Percentiles rank a stretch among this genome's conserved stretches.
These are phyloP conservation scores for Podila verticillata DNA, from an alignment of 192 early-diverging fungal genomes.

Conservation along the genomic window DNA sequence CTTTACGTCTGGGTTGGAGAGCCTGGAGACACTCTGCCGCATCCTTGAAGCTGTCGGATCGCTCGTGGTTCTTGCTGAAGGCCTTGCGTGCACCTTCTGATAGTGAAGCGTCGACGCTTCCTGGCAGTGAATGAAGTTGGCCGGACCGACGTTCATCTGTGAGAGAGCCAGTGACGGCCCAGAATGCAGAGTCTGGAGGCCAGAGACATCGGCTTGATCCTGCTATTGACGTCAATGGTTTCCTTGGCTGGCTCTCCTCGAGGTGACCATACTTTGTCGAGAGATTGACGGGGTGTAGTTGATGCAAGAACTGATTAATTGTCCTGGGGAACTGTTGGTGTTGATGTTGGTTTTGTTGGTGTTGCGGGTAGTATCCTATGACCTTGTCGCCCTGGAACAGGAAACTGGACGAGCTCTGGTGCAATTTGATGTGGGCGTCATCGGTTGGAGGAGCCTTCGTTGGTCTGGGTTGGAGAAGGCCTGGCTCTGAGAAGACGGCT, in stretches of 20 bases:
- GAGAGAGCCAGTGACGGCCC: constrained; percentile 24
- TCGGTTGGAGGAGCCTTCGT: not conserved
- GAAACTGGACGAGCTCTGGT: not conserved
- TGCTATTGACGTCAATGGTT: constrained; percentile 33
- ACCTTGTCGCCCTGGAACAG: not conserved
- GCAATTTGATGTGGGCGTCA: not conserved
- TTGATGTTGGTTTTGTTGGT: not conserved
- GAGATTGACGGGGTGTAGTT: not conserved
- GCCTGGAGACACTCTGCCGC: constrained; percentile 11
- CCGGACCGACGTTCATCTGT: not conserved
- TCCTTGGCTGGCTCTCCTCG: constrained; percentile 7
- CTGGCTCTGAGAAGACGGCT: constrained; percentile 2
- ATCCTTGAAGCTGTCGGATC: constrained; percentile 18
- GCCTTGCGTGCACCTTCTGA: not conserved
- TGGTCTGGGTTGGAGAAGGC: not conserved
- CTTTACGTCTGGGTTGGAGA: constrained; percentile 28
- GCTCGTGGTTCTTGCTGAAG: constrained; percentile 13
- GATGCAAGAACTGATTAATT: not conserved
- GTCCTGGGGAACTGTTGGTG: constrained; percentile 1
- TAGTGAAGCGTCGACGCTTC: not conserved
- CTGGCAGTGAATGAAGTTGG: not conserved
- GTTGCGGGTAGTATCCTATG: not conserved
- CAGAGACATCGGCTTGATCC: constrained; percentile 41
- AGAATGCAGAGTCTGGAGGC: constrained; percentile 37
- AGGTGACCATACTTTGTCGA: not conserved